A percentile compares a stretch with the other conserved stretches of the same genome.
Evolutionary conservation across 306 rosid genomes (phyloP).

Genomic region (Vachellia collinsii): DNA sequence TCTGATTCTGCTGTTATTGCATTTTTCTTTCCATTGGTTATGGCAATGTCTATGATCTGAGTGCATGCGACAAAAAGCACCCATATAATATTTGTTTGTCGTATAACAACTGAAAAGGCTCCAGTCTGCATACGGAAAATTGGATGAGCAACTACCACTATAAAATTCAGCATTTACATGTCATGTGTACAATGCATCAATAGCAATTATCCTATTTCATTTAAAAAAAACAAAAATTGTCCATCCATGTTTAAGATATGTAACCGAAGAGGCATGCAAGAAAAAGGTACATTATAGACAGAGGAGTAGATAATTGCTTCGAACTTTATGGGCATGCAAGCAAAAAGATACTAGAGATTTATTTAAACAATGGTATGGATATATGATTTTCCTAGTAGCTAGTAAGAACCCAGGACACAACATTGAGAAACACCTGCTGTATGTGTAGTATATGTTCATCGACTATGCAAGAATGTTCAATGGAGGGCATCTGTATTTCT

Average conservation of each 20-base stretch:
- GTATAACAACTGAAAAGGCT: conserved; percentile 72
- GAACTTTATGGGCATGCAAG: background rate
- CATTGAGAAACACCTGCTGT: conserved; percentile 2
- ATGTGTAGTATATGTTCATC: conserved; percentile 9
- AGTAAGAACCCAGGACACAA: background rate
- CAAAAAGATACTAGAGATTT: background rate
- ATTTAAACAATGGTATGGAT: background rate
- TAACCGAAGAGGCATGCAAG: background rate
- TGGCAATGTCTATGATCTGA: conserved; percentile 63
- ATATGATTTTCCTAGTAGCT: background rate
- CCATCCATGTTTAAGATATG: background rate
- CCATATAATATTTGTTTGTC: conserved; percentile 93
- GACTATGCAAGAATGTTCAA: background rate
- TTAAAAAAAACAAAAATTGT: background rate
- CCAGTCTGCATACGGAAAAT: conserved; percentile 62
- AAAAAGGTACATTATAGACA: background rate
- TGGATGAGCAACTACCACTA: conserved; percentile 29
- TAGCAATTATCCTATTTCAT: background rate
- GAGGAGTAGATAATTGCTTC: background rate
- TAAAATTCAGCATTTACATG: conserved; percentile 13
- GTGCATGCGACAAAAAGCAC: conserved; percentile 80
- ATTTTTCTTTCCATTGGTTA: conserved; percentile 38
- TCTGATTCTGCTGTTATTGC: conserved; percentile 41
- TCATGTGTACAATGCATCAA: background rate
- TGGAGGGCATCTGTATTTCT: background rate